Conservation (phyloP, 352 stramenopile species). For the Phytophthora meadii region DNA sequence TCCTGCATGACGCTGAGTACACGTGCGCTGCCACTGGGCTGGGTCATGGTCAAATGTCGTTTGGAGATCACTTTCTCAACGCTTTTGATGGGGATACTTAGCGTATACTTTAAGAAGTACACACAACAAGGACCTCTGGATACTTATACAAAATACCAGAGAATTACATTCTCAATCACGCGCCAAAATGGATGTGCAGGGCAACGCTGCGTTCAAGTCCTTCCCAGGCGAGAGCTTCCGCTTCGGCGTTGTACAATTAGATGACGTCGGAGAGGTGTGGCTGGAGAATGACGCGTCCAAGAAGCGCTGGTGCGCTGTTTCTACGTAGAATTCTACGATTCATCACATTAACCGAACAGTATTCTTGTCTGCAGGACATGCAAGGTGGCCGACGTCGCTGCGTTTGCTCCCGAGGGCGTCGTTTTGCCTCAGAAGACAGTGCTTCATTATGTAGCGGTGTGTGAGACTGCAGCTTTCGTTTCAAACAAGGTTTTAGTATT, state of each 20-base stretch:
- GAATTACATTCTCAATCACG: conserved; percentile 7
- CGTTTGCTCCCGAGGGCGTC: conserved; percentile 22
- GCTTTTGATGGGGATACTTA: conserved; percentile 9
- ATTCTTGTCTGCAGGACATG: conserved; percentile 18
- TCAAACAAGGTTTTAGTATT: background rate
- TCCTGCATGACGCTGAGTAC: conserved; percentile 74
- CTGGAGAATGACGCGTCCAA: conserved; percentile 26
- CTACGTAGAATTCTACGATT: too few species aligned
- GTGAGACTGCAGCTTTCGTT: conserved; percentile 2
- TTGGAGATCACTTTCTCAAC: conserved; percentile 26
- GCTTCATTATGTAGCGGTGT: conserved; percentile 30
- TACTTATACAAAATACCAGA: conserved; percentile 6
- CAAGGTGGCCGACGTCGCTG: conserved; percentile 20
- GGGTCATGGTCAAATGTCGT: conserved; percentile 37
- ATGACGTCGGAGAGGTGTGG: conserved; percentile 19
- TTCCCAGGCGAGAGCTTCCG: conserved; percentile 34
- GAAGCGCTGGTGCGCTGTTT: conserved; percentile 25
- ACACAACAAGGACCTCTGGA: background rate
- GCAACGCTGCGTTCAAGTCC: conserved; percentile 23
- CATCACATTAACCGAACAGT: too few species aligned
- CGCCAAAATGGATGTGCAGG: conserved; percentile 31
- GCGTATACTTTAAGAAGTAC: background rate
- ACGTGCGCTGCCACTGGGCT: conserved; percentile 48
- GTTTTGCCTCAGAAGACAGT: conserved; percentile 28
- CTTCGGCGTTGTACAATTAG: conserved; percentile 14